Base-by-base conservation (phyloP, 2,329 filamentous ascomycete species). In the Trichoderma harzianum region DNA sequence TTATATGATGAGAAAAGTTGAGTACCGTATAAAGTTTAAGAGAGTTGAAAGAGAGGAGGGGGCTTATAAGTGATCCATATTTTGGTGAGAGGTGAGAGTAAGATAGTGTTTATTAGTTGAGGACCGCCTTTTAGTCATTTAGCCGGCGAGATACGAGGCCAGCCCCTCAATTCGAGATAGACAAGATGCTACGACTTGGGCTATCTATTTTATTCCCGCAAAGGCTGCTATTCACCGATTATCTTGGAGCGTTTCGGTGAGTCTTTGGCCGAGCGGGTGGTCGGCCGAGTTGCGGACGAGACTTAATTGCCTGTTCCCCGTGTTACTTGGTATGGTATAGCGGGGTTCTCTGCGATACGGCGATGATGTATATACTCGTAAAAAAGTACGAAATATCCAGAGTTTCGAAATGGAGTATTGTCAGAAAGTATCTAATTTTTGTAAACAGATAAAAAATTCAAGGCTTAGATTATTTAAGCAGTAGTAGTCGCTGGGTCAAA, bases 231-330 rank as follows among this genome's bases (percentile, higher is more conserved):
- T n/a, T n/a, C n/a, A n/a, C n/a, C n/a, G n/a, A n/a, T n/a, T n/a
- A n/a, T n/a, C n/a, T n/a, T 47, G 43, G 8, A 47, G 0, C 21
- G 43, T 8, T 24, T 61, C 30, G 57, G 11, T 67, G 51, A 28
- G 11, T 26, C 34, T 39, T 24, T 53, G 21, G n/a, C 47, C 47
- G 51, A 28, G 24, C 64, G 64, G 64, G 34, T 43, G 32, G 30
- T 67, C 64, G 64, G 64, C 64, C 53, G 64, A 67, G 47, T 67
- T 57, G 64, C 64, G 21, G 64, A 39, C 21, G 30, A 34, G 32
- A 30, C 24, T 61, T 8, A 18, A 47, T 26, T 39, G 26, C 55
- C 55, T 63, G 14, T n/a, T 30, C 21, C 16, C 18, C 18, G 43
- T 63, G 61, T 21, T 7, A 39, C 58, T 16, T 36, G 32, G 5